These are phyloP conservation scores for Auricularia auricula-judae DNA, from an alignment of 768 basidiomycete genomes.

Conservation along the genomic window DNA sequence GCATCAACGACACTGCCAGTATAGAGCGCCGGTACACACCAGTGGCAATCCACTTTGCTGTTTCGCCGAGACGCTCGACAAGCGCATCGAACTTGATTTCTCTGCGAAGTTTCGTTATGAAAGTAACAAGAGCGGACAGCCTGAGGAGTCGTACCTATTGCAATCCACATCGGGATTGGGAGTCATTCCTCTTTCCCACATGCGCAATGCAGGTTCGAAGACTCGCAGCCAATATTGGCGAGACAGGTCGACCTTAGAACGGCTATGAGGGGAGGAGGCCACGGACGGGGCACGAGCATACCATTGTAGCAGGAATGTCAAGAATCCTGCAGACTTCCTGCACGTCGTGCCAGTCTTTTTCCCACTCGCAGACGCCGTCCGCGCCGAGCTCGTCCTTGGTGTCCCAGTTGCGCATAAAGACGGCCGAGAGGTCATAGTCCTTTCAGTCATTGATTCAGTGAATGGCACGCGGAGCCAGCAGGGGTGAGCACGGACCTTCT, in stretches of 20 bases:
- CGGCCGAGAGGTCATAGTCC: slow-evolving; percentile 75
- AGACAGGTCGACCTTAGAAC: slow-evolving; percentile 66
- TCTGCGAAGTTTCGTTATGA: slow-evolving; percentile 24
- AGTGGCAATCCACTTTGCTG: slow-evolving; percentile 61
- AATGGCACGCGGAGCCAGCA: neutral
- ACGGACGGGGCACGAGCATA: slow-evolving; percentile 19
- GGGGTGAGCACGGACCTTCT: slow-evolving; percentile 35
- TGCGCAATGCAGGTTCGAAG: slow-evolving; percentile 72
- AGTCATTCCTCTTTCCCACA: slow-evolving; percentile 70
- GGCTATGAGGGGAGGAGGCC: neutral
- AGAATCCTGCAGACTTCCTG: slow-evolving; percentile 58
- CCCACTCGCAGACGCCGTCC: slow-evolving; percentile 88
- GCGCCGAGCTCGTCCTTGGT: slow-evolving; percentile 69
- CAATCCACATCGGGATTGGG: slow-evolving; percentile 94
- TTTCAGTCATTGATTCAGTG: slow-evolving; percentile 16
- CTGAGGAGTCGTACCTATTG: slow-evolving; percentile 48
- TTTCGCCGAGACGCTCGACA: slow-evolving; percentile 40
- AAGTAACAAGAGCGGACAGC: neutral
- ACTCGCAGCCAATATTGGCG: slow-evolving; percentile 86
- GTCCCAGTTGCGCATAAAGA: slow-evolving; percentile 97
- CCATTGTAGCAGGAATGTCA: slow-evolving; percentile 67
- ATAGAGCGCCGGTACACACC: slow-evolving; percentile 30
- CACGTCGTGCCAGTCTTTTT: slow-evolving; percentile 90
- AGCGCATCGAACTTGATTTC: slow-evolving; percentile 89
- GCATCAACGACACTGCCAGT: neutral